Base-by-base conservation (phyloP, 352 stramenopile genomes). In the Globisporangium irregulare region DNA sequence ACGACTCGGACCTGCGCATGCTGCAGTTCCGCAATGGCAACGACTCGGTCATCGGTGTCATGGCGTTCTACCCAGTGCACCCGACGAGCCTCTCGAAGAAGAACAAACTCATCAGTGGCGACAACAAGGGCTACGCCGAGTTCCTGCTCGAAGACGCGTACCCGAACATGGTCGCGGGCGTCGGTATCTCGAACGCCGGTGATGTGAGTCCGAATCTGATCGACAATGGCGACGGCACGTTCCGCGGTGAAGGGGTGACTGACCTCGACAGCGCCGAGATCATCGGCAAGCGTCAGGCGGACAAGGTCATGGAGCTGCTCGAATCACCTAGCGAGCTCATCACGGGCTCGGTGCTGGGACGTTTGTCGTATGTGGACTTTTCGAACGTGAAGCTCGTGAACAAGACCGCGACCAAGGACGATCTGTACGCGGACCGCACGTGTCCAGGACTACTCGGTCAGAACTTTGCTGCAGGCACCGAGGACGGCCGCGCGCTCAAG, bases 51-150 rank as follows among this genome's bases (percentile, higher is more conserved):
- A 68, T 87, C 9, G 86, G 84, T 9, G 66, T 89, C 7, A 25
- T 96, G 54, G 88, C 84, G n/a, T 96, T 88, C 57, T 84, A 78
- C 58, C 81, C 86, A 1, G 87, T 95, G 10, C 88, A 97, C 61
- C 77, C 81, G n/a, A 97, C 89, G 22, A 92, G 76, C 71, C 80
- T 97, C 66, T 90, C 81, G 22, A 73, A 79, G 48, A 79, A 74
- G 32, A 96, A 96, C 69, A 61, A 70, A 2, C 71, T 96, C 9
- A 77, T 95, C 57, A 91, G 76, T 43, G 85, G 84, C 29, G 88
- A 96, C 76, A 96, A 97, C 72, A 92, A 94, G 67, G 78, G 76
- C 1, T 83, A 84, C 48, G 78, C 78, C 9, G 76, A 82, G 65
- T 85, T 81, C 36, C 27, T 81, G 5, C 41, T 83, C 2, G 78